phyloP scores from a whole-genome alignment of 495 filamentous ascomycete genomes.

The Hapsidospora chrysogenum region DNA sequence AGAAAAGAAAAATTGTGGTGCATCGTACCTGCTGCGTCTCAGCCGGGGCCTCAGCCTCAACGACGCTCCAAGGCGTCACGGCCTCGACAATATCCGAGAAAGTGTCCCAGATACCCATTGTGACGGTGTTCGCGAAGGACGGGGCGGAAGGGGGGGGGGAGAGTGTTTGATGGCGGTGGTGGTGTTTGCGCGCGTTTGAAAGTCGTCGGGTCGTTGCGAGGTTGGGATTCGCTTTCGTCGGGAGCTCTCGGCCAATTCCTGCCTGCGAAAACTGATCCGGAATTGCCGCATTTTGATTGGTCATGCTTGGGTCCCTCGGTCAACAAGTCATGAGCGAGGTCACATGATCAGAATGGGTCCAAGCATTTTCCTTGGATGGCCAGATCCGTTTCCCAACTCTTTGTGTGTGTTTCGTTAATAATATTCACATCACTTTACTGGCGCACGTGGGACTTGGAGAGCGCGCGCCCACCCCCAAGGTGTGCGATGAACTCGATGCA shows the following conservation, averaged over 20 bases:
- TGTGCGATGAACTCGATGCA: too few species aligned
- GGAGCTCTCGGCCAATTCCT: slow-evolving; percentile 8
- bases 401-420: too few species aligned
- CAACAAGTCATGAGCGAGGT: slow-evolving; percentile 15
- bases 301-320: too few species aligned
- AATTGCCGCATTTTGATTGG: slow-evolving; percentile 31
- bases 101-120: slow-evolving; percentile 41
- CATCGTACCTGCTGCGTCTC: slow-evolving; percentile 12
- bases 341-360: too few species aligned
- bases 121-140: too few species aligned
- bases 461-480: too few species aligned
- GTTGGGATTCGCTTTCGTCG: slow-evolving; percentile 1
- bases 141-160: too few species aligned
- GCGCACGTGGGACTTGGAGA: too few species aligned
- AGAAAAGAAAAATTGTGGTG: background rate
- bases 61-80: slow-evolving; percentile 34
- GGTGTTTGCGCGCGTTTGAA: slow-evolving; percentile 16
- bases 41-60: slow-evolving; percentile 37
- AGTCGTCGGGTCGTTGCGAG: slow-evolving; percentile 6
- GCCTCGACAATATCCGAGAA: slow-evolving; percentile 36
- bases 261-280: slow-evolving; percentile 10
- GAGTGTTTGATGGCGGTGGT: too few species aligned
- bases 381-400: too few species aligned
- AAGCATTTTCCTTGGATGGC: too few species aligned
- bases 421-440: too few species aligned